phyloP scores from a whole-genome alignment of 352 stramenopile species.

The Globisporangium carolinianum region DNA sequence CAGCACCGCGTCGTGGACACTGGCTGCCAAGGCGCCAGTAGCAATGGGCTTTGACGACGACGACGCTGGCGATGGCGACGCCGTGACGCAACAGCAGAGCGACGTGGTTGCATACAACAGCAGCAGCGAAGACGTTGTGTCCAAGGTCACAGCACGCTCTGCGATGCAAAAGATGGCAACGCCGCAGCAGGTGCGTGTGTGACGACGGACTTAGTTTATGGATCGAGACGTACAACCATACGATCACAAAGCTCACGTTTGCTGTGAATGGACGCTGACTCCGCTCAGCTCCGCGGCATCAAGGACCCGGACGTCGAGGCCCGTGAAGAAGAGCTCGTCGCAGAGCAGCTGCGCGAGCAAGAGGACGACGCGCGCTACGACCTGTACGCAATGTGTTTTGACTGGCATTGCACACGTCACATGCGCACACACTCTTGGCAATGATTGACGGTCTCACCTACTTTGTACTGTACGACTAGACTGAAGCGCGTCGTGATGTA shows the following conservation, averaged over 20 bases:
- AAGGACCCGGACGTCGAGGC: conserved; percentile 37
- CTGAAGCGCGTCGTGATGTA: conserved; percentile 72
- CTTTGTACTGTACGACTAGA: too few species aligned
- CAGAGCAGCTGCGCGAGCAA: conserved; percentile 37
- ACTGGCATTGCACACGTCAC: not conserved
- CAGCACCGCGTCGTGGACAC: conserved; percentile 23
- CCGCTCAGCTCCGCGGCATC: conserved; percentile 26
- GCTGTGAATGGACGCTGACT: not conserved
- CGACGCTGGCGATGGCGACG: conserved; percentile 3
- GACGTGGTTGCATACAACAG: too few species aligned
- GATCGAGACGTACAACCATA: too few species aligned
- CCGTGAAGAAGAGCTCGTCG: conserved; percentile 37
- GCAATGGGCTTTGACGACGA: conserved; percentile 8
- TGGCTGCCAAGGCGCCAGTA: conserved; percentile 16
- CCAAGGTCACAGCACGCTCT: conserved; percentile 43
- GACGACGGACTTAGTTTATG: too few species aligned
- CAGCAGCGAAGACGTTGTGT: conserved; percentile 1
- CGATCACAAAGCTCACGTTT: not conserved
- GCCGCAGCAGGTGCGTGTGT: conserved; percentile 22
- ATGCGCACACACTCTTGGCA: not conserved
- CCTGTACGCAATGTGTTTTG: conserved; percentile 24
- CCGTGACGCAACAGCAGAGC: not conserved
- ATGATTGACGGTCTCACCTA: too few species aligned
- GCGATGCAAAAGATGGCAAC: conserved; percentile 48
- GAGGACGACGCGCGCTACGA: conserved; percentile 53